Evolutionary conservation across 495 filamentous ascomycete genomes (phyloP), one percentile per base, ranked within the genome.

Genomic region (Penicillium arizonense): DNA sequence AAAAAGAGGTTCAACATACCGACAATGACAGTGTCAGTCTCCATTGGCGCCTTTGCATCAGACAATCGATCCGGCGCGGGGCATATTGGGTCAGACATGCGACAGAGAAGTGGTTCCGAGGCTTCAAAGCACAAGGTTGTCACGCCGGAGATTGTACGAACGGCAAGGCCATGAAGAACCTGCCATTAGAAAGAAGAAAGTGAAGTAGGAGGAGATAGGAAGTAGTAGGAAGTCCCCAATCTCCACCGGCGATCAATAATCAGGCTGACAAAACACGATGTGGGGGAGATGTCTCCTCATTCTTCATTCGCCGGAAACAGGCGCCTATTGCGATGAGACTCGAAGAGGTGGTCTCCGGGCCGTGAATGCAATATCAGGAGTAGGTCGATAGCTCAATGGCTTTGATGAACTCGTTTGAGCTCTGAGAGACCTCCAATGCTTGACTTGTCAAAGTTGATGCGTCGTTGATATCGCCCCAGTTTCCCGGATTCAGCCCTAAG

Each of bases 11-110:
- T 33, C 51, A 52, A 68, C 72, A 55, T 75, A 76, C 75, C 75
- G 64, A 77, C 64, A 60, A 77, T 73, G 52, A 77, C 66, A 52
- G 75, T 76, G 58, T 77, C 71, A 57, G 59, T 70, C 47, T 77
- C 70, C 73, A 76, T 74, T 62, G 59, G 62, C 59, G 67, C 58
- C 63, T 47, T 46, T 58, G 57, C 60, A 61, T 68, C 68, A 59
- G 44, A 59, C 40, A 40, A 50, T 50, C 55, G 62, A 58, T 55
- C 51, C 59, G 61, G 57, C 59, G 53, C 62, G 67, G 68, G 57
- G 67, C 72, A 77, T 77, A 57, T 55, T 68, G 57, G 42, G 52
- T 39, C 28, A 59, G 56, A 52, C 53, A 68, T 65, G 55, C 61
- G 58, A 62, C 37, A 21, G 28, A 34, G 16, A 28, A 39, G 24